Conservation (phyloP, 208 protist species). For the Borovskyia barvae region DNA sequence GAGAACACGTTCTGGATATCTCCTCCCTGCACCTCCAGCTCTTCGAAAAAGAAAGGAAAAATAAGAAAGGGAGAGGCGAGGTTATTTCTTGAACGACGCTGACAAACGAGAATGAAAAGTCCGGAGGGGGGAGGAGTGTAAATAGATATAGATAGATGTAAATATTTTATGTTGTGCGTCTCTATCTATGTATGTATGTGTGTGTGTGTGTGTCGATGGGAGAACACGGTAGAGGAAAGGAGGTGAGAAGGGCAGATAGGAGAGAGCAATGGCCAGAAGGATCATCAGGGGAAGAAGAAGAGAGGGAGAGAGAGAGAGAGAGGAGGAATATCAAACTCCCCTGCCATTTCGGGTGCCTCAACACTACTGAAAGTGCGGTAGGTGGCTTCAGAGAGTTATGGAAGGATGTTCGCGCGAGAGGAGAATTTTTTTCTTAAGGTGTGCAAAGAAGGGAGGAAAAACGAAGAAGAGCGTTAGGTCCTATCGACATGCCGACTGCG, state of each 20-base stretch:
- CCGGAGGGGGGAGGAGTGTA: background rate
- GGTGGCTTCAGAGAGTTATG: too few species aligned
- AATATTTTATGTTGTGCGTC: background rate
- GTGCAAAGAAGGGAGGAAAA: too few species aligned
- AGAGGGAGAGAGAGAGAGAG: background rate
- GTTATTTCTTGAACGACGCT: too few species aligned
- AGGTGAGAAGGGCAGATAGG: background rate
- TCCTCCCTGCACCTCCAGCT: too few species aligned
- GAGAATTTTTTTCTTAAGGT: too few species aligned
- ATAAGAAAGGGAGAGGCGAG: background rate
- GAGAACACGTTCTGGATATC: too few species aligned
- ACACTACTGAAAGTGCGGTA: too few species aligned
- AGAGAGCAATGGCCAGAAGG: background rate
- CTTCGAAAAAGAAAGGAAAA: background rate
- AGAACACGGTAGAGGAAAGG: background rate
- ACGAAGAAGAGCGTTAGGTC: too few species aligned
- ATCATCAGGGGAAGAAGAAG: background rate
- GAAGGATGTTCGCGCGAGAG: too few species aligned
- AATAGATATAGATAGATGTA: slow-evolving; percentile 5
- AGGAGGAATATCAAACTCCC: background rate
- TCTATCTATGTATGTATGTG: background rate
- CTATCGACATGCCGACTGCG: too few species aligned
- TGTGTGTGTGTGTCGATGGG: slow-evolving; percentile 9
- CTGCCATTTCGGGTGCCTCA: too few species aligned
- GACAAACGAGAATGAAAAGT: background rate